These are phyloP conservation scores for Chalciporus sphaerocephalus DNA, from an alignment of 768 basidiomycete genomes.

Conservation along the genomic window DNA sequence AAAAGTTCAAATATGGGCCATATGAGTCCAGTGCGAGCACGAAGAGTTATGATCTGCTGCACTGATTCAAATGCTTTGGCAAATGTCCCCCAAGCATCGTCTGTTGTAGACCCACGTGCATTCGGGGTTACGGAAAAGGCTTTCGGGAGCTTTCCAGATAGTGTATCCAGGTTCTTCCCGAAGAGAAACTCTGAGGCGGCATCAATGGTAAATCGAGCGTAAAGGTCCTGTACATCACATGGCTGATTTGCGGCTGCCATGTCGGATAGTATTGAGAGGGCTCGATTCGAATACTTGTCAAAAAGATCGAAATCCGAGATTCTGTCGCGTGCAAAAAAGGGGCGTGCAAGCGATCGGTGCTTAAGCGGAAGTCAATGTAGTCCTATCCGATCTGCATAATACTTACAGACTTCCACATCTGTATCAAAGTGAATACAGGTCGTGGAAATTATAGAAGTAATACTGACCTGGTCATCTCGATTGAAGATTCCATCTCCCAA, in stretches of 20 bases:
- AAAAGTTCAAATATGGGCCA: conserved; percentile 44
- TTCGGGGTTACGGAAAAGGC: conserved; percentile 44
- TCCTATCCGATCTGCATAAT: not conserved
- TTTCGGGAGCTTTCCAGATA: conserved; percentile 50
- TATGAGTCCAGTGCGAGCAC: conserved; percentile 34
- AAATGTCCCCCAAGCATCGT: conserved; percentile 57
- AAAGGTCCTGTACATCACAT: conserved; percentile 66
- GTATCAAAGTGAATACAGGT: conserved; percentile 6
- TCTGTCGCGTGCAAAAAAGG: conserved; percentile 72
- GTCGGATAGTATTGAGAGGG: conserved; percentile 45
- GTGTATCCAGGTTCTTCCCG: conserved; percentile 57
- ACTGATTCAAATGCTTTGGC: conserved; percentile 41
- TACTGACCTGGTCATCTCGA: conserved; percentile 61
- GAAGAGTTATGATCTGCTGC: conserved; percentile 33
- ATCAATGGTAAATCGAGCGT: conserved; percentile 63
- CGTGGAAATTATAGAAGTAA: not conserved
- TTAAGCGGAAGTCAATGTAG: conserved; percentile 24
- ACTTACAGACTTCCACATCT: conserved; percentile 63
- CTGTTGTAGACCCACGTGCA: conserved; percentile 56
- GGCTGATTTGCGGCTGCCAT: conserved; percentile 37
- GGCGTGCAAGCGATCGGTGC: conserved; percentile 65
- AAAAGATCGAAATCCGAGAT: conserved; percentile 67
- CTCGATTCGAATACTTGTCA: conserved; percentile 48
- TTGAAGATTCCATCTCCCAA: conserved; percentile 78
- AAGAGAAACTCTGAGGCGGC: conserved; percentile 72